Evolutionary conservation across 345 rosid genomes (phyloP).

Genomic region (Clarkia xantiana): DNA sequence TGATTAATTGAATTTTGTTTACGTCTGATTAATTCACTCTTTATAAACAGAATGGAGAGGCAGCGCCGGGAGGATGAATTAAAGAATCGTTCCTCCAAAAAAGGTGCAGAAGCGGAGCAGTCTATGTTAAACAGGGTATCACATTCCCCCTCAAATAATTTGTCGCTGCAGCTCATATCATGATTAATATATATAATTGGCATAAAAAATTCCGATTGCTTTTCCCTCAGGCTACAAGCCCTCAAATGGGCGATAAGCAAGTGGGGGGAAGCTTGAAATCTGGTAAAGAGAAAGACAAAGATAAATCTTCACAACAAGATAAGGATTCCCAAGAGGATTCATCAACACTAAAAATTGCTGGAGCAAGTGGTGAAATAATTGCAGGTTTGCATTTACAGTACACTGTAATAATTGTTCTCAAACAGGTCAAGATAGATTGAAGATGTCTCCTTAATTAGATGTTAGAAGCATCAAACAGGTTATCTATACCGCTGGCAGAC

Average conservation of each 20-base stretch:
- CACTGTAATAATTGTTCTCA: not conserved
- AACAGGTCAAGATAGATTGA: not conserved
- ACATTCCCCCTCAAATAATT: not conserved
- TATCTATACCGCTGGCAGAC: too few relatives aligned
- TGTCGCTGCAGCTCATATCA: not conserved
- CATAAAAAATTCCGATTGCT: not conserved
- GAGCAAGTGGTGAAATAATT: constrained; percentile 85
- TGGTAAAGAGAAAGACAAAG: constrained; percentile 29
- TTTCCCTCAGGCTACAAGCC: constrained; percentile 66
- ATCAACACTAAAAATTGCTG: constrained; percentile 75
- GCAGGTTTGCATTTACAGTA: constrained; percentile 49
- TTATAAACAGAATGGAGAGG: constrained; percentile 64
- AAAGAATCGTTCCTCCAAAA: constrained; percentile 73
- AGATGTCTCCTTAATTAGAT: too few relatives aligned
- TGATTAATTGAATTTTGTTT: not conserved
- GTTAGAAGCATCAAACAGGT: too few relatives aligned
- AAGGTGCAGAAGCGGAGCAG: constrained; percentile 78
- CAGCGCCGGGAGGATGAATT: constrained; percentile 96
- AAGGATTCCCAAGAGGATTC: constrained; percentile 61
- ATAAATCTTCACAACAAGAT: constrained; percentile 48
- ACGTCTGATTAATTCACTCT: not conserved
- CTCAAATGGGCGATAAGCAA: constrained; percentile 53
- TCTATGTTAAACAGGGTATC: constrained; percentile 61
- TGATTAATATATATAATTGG: not conserved
- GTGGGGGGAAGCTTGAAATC: constrained; percentile 80